These are phyloP conservation scores for Pseudocercospora fuligena DNA, from an alignment of 2,329 filamentous ascomycete species.

Conservation along the genomic window DNA sequence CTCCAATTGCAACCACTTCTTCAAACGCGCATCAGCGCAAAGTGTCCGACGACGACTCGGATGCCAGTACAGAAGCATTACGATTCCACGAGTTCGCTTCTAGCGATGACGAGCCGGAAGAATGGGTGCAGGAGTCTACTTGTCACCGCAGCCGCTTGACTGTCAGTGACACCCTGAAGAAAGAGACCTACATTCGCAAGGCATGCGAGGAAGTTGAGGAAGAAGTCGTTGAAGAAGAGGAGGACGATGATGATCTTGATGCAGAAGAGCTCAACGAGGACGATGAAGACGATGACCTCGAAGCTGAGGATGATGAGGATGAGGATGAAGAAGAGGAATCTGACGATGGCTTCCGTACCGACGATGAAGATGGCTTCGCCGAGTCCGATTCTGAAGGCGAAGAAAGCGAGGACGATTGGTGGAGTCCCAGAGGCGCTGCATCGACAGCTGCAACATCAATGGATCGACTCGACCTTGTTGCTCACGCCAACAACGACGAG, in stretches of 20 bases:
- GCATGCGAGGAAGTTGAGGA: conserved; percentile 89
- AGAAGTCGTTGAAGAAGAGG: conserved; percentile 73
- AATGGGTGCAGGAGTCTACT: conserved; percentile 80
- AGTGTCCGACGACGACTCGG: conserved; percentile 34
- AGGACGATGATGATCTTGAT: conserved; percentile 45
- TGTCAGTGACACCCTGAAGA: conserved; percentile 84
- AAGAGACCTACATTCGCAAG: conserved; percentile 86
- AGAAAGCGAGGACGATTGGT: conserved; percentile 70
- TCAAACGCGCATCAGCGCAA: conserved; percentile 39
- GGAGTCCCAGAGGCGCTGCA: conserved; percentile 61
- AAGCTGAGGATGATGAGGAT: conserved; percentile 55
- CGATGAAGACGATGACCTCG: conserved; percentile 51
- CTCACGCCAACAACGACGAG: conserved; percentile 50
- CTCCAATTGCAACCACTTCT: conserved; percentile 30
- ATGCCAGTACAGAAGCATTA: conserved; percentile 58
- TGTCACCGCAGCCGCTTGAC: conserved; percentile 74
- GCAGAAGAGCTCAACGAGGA: conserved; percentile 57
- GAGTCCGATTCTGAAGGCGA: conserved; percentile 72
- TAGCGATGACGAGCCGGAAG: conserved; percentile 79
- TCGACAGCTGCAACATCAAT: conserved; percentile 60
- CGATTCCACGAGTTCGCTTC: conserved; percentile 91
- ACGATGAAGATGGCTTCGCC: conserved; percentile 75
- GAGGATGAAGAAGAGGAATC: conserved; percentile 63
- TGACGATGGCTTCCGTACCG: conserved; percentile 77
- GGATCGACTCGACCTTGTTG: conserved; percentile 55